phyloP scores from a whole-genome alignment of 257 asterid species.

The Plantago elongata region DNA sequence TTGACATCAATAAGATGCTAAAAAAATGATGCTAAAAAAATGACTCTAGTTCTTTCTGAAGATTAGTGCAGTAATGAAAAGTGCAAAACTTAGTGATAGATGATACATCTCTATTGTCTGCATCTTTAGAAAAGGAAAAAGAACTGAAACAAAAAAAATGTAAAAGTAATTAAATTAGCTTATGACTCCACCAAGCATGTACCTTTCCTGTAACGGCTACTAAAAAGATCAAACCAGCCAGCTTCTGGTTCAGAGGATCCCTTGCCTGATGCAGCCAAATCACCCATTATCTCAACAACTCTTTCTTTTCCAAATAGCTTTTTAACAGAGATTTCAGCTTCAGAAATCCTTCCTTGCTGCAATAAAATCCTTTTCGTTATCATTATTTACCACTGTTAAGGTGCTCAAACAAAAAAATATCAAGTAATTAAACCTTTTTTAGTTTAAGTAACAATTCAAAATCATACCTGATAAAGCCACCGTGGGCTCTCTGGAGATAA shows the following conservation, averaged over 20 bases:
- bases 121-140: neutral
- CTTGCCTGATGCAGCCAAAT: constrained; percentile 59
- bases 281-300: constrained; percentile 83
- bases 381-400: constrained; percentile 14
- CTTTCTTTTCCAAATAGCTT: constrained; percentile 83
- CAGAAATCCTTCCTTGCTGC: constrained; percentile 77
- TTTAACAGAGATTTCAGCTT: constrained; percentile 65
- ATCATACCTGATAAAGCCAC: constrained; percentile 81
- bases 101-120: no score
- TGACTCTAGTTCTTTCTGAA: neutral
- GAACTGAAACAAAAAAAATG: neutral
- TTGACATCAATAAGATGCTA: neutral
- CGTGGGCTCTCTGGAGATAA: constrained; percentile 97
- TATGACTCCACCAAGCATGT: constrained; percentile 3
- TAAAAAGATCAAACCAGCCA: constrained; percentile 94
- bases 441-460: neutral
- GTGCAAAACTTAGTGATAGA: no score
- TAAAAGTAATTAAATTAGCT: neutral
- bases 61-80: no score
- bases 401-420: neutral
- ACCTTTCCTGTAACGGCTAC: constrained; percentile 90
- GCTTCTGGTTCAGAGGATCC: constrained; percentile 85
- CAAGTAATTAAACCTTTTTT: neutral
- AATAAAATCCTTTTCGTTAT: constrained; percentile 21
- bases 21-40: constrained; percentile 4